Evolutionary conservation across 2,329 filamentous ascomycete species (phyloP).

Genomic region (Penicillium sp.): DNA sequence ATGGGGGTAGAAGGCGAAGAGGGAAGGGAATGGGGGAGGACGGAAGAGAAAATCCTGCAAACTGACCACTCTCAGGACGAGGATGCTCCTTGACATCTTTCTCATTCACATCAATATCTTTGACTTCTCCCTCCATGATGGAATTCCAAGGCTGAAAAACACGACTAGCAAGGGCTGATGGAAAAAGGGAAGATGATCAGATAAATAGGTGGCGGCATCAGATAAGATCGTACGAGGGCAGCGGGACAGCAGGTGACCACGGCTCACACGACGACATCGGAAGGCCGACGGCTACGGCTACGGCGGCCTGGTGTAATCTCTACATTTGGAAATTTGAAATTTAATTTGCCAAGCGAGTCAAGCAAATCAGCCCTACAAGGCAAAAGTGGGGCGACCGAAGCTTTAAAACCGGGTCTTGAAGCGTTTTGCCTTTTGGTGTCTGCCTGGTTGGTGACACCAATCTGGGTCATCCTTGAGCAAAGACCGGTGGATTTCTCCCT

Average conservation of each 20-base stretch:
- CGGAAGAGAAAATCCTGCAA: neutral
- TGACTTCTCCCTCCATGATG: conserved; percentile 7
- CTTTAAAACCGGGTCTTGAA: conserved; percentile 1
- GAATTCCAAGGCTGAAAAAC: neutral
- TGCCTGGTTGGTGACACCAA: conserved; percentile 3
- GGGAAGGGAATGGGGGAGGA: no score
- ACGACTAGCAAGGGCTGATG: conserved; percentile 26
- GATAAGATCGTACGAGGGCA: conserved; percentile 21
- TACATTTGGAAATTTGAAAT: neutral
- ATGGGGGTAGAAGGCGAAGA: no score
- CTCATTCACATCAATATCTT: conserved; percentile 2
- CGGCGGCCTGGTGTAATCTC: neutral
- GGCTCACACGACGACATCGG: no score
- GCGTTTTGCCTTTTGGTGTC: conserved; percentile 2
- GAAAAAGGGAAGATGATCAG: conserved; percentile 18
- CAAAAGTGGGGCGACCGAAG: conserved; percentile 4
- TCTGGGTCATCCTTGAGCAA: neutral
- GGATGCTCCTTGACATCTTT: neutral
- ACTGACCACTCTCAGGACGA: conserved; percentile 5
- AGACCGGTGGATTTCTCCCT: neutral
- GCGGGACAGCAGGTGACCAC: neutral
- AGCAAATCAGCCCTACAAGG: conserved; percentile 16
- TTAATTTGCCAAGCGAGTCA: conserved; percentile 4
- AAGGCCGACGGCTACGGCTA: no score
- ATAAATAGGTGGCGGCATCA: conserved; percentile 24